Evolutionary conservation across 169 alveolate species (phyloP), one percentile per base, ranked within the genome.

Genomic region (Eimeria zaria): DNA sequence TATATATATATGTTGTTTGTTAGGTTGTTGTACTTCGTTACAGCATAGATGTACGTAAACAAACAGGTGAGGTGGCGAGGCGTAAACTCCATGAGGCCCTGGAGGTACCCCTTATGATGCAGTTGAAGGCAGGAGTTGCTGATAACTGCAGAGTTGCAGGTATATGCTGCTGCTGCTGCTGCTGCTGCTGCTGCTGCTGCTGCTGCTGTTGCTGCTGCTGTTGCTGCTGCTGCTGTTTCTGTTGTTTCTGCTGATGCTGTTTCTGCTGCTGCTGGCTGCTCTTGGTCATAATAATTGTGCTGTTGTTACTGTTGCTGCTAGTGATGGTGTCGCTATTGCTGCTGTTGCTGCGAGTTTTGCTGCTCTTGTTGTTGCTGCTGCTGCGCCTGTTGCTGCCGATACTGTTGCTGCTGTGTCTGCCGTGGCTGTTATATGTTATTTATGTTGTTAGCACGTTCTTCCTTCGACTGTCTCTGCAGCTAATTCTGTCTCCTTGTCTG

Each of bases 41-140:
- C 89, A 89, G 95, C 95, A 89, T 89, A 36, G 95, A 89, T 39
- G 96, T 81, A 36, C 60, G 84, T 41, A 92, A 80, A 64, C 96
- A 80, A 39, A 92, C 91, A 6, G 96, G 96, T 27, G 96, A 92
- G 53, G 83, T 83, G 51, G 96, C 84, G 6, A 14, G 96, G 71
- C 69, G 92, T 41, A 92, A 92, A 39, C 41, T 92, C 22, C 91
- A 92, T 48, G 92, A 84, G 88, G 92, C 81, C 30, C 60, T 92
- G 62, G 96, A 92, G 55, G 78, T 92, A 62, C 96, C 96, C 6
- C 44, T 92, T 22, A 55, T 62, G 27, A 41, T 92, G 73, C 91
- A 92, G 36, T 53, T 92, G 7, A 58, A 51, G 33, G 78, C 78
- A 20, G 80, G 91, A 22, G 67, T 83, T 27, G 84, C 96, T 8